Evolutionary conservation across 169 alveolate species (phyloP).

Genomic region (Toxoplasma gondii): DNA sequence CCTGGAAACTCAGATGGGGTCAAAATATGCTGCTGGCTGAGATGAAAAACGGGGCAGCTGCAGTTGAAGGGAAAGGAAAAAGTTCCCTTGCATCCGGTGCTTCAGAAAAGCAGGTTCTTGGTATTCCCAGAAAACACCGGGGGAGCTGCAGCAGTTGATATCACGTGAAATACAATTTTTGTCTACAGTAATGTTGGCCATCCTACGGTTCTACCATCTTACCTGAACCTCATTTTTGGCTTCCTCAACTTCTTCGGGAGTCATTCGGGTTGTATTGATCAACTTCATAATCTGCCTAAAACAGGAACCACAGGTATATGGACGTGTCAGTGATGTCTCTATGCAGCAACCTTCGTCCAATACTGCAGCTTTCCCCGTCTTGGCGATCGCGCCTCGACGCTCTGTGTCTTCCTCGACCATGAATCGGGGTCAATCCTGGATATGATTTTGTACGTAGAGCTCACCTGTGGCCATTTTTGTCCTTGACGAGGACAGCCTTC

Average conservation of each 20-base stretch:
- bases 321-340: neutral
- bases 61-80: neutral
- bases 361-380: neutral
- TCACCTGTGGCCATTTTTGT: slow-evolving; percentile 48
- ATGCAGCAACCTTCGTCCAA: neutral
- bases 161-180: neutral
- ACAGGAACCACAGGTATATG: neutral
- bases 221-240: slow-evolving; percentile 64
- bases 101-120: neutral
- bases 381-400: too few relatives aligned
- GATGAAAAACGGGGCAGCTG: neutral
- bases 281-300: slow-evolving; percentile 62
- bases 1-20: slow-evolving; percentile 8
- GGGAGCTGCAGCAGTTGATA: neutral
- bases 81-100: neutral
- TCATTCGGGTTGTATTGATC: slow-evolving; percentile 64
- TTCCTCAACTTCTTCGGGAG: slow-evolving; percentile 60
- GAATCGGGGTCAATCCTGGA: neutral
- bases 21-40: neutral
- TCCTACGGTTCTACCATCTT: neutral
- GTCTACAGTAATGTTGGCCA: neutral
- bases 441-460: neutral
- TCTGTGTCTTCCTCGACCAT: neutral
- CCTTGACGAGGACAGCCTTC: slow-evolving; percentile 66
- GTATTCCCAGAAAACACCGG: neutral